Conservation (phyloP, 1,284 basidiomycete genomes). For the Hymenochaete sp. region DNA sequence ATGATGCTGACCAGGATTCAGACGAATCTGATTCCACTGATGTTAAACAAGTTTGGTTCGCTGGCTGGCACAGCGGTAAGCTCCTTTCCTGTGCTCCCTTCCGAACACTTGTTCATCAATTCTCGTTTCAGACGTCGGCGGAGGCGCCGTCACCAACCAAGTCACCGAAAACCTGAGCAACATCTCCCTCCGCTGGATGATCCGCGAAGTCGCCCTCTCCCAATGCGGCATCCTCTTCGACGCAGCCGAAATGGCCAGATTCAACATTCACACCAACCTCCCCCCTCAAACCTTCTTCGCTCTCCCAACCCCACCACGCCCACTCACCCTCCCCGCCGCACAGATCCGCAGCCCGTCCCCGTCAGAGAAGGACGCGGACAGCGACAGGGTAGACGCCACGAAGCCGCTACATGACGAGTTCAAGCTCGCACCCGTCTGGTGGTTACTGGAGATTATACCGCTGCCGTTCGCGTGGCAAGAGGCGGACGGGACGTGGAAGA, state of each 20-base stretch:
- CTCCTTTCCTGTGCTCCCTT: constrained; percentile 6
- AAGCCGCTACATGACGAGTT: constrained; percentile 33
- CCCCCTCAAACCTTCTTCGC: constrained; percentile 1
- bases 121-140: constrained; percentile 51
- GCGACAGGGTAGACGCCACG: constrained; percentile 8
- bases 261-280: constrained; percentile 17
- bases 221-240: constrained; percentile 50
- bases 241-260: constrained; percentile 28
- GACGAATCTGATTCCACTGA: constrained; percentile 28
- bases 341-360: background rate
- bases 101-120: background rate
- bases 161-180: constrained; percentile 39
- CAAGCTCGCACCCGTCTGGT: constrained; percentile 27
- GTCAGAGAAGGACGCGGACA: background rate
- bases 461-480: constrained; percentile 31
- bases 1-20: background rate
- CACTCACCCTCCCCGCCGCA: background rate
- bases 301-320: background rate
- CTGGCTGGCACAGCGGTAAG: constrained; percentile 51
- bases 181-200: constrained; percentile 69
- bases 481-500: constrained; percentile 28
- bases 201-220: constrained; percentile 40
- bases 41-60: constrained; percentile 58
- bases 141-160: constrained; percentile 44
- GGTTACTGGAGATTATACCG: constrained; percentile 37